A percentile compares a stretch with the other conserved stretches of the same genome.
phyloP scores from a whole-genome alignment of 306 rosid species.

The Oemleria cerasiformis region DNA sequence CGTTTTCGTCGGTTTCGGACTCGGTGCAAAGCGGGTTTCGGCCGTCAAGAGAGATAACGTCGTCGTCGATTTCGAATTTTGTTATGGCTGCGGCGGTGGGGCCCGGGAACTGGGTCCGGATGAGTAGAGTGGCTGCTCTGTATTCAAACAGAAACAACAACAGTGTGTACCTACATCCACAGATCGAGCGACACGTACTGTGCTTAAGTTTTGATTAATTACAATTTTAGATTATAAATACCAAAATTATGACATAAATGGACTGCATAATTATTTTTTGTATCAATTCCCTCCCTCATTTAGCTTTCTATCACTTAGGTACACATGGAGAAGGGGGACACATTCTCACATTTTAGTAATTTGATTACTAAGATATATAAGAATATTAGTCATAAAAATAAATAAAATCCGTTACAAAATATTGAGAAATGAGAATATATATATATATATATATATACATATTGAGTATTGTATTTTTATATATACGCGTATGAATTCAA shows the following conservation, averaged over 20 bases:
- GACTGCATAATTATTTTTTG: not conserved
- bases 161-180: slow-evolving; percentile 33
- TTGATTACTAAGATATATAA: no score
- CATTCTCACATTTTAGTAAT: no score
- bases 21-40: slow-evolving; percentile 33
- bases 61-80: slow-evolving; percentile 35
- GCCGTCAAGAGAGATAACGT: slow-evolving; percentile 41
- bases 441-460: no score
- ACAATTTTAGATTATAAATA: not conserved
- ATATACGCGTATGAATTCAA: no score
- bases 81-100: slow-evolving; percentile 31
- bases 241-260: no score
- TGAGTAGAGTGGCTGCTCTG: slow-evolving; percentile 37
- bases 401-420: no score
- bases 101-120: slow-evolving; percentile 37
- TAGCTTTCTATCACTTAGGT: no score
- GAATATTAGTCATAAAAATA: no score
- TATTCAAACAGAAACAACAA: slow-evolving; percentile 43
- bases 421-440: no score
- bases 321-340: no score
- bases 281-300: no score
- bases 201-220: not conserved
- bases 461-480: no score
- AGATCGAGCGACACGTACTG: not conserved
- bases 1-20: slow-evolving; percentile 30